Conservation (phyloP, 495 filamentous ascomycete species). For the Chaetomium cochliodes region DNA sequence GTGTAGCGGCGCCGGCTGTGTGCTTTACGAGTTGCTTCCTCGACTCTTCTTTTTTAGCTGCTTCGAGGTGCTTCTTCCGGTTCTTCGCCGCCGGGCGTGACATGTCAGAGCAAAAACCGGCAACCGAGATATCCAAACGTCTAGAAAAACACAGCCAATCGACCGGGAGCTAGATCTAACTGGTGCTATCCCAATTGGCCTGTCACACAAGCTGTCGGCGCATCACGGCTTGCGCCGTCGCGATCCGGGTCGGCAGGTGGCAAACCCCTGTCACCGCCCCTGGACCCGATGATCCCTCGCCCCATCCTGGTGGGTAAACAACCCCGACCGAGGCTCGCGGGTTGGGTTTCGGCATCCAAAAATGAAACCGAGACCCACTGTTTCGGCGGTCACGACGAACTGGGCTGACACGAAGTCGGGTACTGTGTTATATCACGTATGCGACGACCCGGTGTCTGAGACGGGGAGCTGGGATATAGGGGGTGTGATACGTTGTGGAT, state of each 20-base stretch:
- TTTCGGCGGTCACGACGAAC: not conserved
- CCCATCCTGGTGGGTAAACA: not conserved
- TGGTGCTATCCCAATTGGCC: not conserved
- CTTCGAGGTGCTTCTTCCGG: not conserved
- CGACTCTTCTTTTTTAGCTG: not conserved
- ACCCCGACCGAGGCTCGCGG: conserved; percentile 4
- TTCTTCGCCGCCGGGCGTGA: not conserved
- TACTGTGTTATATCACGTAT: not conserved
- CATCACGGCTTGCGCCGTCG: not conserved
- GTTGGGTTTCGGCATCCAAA: not conserved
- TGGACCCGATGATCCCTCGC: not conserved
- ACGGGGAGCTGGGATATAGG: no score
- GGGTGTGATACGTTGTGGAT: not conserved
- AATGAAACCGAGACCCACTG: not conserved
- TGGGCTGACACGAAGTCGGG: not conserved
- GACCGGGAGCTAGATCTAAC: conserved; percentile 6
- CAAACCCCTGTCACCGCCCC: not conserved
- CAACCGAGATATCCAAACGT: not conserved
- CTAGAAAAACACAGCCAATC: not conserved
- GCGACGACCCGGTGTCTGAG: not conserved
- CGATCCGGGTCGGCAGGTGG: conserved; percentile 2
- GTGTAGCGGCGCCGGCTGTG: not conserved
- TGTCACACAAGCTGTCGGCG: not conserved
- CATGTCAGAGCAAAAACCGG: conserved; percentile 1
- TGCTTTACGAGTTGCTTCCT: not conserved